Percentiles rank a stretch among this genome's conserved stretches.
Evolutionary conservation across 768 basidiomycete genomes (phyloP).

Genomic region (Rhizopogon salebrosus): DNA sequence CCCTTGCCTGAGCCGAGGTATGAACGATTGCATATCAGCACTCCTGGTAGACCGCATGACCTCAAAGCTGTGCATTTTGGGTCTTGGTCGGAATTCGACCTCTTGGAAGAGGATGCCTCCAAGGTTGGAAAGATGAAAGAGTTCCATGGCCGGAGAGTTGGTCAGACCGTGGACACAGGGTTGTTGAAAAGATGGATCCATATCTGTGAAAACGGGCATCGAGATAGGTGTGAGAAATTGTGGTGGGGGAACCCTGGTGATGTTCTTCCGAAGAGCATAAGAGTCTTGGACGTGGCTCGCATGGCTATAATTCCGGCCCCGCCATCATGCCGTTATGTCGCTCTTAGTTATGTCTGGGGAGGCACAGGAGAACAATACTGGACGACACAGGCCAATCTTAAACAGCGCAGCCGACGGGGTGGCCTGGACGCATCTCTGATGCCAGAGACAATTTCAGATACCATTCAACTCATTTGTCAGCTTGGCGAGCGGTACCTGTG

Average conservation of each 20-base stretch:
- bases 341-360: constrained; percentile 4
- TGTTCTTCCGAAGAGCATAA: background rate
- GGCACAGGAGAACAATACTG: constrained; percentile 1
- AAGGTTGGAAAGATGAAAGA: constrained; percentile 1
- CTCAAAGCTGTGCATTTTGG: background rate
- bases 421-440: background rate
- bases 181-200: constrained; percentile 2
- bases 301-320: background rate
- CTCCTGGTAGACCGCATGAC: background rate
- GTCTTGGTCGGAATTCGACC: background rate
- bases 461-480: background rate
- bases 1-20: too few relatives aligned
- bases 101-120: background rate
- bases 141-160: constrained; percentile 1
- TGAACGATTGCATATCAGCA: background rate
- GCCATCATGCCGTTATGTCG: background rate
- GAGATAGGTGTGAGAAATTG: background rate
- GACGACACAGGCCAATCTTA: background rate
- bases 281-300: background rate
- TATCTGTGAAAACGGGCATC: background rate
- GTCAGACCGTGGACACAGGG: background rate
- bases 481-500: constrained; percentile 4
- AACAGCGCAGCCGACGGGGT: background rate
- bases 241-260: background rate
- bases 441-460: background rate